Conservation (phyloP, 2,329 filamentous ascomycete species). For the Stagonosporopsis chrysanthemi region DNA sequence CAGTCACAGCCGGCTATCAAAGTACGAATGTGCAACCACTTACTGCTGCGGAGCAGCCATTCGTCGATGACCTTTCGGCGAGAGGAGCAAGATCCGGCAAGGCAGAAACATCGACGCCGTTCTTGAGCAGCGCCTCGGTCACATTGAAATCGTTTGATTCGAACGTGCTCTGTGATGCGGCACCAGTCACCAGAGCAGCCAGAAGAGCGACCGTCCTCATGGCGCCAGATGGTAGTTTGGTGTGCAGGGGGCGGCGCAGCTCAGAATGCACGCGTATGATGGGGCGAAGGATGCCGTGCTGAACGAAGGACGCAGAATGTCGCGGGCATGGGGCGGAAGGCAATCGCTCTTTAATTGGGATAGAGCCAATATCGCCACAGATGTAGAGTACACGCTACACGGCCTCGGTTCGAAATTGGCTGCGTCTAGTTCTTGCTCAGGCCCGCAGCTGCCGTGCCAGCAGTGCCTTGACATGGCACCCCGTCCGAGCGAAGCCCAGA, state of each 20-base stretch:
- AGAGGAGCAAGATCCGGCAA: conserved; percentile 21
- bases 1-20: neutral
- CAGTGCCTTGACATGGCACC: neutral
- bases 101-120: conserved; percentile 27
- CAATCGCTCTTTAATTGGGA: neutral
- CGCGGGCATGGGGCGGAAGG: neutral
- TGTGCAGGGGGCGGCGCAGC: no score
- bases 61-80: neutral
- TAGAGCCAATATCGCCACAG: neutral
- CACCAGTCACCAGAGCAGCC: conserved; percentile 1
- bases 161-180: conserved; percentile 9
- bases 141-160: conserved; percentile 28
- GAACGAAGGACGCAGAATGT: neutral
- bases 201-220: conserved; percentile 4
- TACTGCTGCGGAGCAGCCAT: conserved; percentile 30
- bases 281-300: neutral
- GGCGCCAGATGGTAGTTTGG: neutral
- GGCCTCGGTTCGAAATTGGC: neutral
- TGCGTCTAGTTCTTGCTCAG: neutral
- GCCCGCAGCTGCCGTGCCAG: neutral
- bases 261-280: neutral
- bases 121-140: conserved; percentile 29
- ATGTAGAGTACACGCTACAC: neutral
- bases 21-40: neutral
- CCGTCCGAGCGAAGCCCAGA: neutral